Evolutionary conservation across 345 rosid genomes (phyloP), one percentile per base, ranked within the genome.

Genomic region (Citrus cavaleriei): DNA sequence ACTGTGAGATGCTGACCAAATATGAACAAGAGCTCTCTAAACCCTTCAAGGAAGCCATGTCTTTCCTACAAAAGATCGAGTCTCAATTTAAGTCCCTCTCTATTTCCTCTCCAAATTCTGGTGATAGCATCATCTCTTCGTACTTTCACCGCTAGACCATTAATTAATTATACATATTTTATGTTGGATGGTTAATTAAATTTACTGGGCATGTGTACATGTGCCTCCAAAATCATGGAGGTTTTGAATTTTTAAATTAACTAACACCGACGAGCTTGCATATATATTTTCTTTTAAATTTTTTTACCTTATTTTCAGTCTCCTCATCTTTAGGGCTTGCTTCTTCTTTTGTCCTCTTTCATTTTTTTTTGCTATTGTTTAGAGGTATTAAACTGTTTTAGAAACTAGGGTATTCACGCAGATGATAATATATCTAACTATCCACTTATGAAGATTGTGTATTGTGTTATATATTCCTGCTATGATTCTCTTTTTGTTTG

Each of bases 41-140:
- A 81, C 99, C 98, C n/a, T 88, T 91, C 83, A 94, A 93, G 40
- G 99, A 97, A 84, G 97, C 98, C 82, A 89, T 92, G 96, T 83
- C 89, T 78, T 94, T 97, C 77, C 92, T 97, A 38, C 91, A 88
- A 80, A 91, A 88, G 69, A 87, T 93, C 21, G 98, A 97, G 85
- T 87, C 79, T 72, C 99, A 97, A 82, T 92, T 97, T 87, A 93
- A 90, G 84, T 87, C 99, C 61, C 89, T 97, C 21, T 75, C 93
- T 22, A 80, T 93, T 40, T 84, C 95, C 32, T 85, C 93, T 55
- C 69, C 88, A 22, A 75, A 81, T 80, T 89, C 91, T 81, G 99
- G 97, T 93, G 83, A 81, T 74, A 24, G 38, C 76, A 81, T 81
- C 72, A 69, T 57, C 83, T 74, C 75, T 59, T 2, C 42, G 25